Evolutionary conservation across 768 basidiomycete species (phyloP), one percentile per base, ranked within the genome.

Genomic region (Calocera viscosa): DNA sequence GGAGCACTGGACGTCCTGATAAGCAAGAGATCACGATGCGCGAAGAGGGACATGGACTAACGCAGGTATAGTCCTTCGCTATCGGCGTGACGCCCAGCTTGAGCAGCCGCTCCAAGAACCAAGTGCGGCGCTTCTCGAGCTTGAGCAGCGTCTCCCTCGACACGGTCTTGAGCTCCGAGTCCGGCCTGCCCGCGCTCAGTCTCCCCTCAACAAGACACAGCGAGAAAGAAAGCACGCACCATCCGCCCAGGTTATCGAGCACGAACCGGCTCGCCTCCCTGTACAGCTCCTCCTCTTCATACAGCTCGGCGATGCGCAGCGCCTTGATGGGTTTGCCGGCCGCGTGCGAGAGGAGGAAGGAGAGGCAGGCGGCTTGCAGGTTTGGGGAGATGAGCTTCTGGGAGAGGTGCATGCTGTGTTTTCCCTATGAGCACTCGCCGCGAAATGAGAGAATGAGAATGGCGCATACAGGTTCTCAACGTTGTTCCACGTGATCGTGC

Each of bases 1-100:
- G 1, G 82, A 74, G 68, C 91, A 91, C 92, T 94, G 17, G 19
- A 26, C 3, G 22, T 64, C n/a, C 35, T 32, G 33, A 63, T 67
- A 16, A 41, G 53, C 49, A 2, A 60, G 16, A 24, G 30, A 19
- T 7, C 22, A 26, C 16, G 30, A 5, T 26, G 11, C 10, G 5
- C 14, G 53, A 14, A 7, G 5, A 8, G 53, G 53, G 26, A 60
- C 8, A n/a, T 53, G 35, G 26, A 78, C 85, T 70, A 73, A 93
- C 91, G 73, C 94, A 96, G 84, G 90, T 88, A 72, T 96, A 96
- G 72, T 96, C 94, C 75, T 94, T 94, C n/a, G 90, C 84, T 26
- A 95, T 82, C 69, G 87, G 84, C 0, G 89, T 89, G 41, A 92
- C 79, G 1, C 92, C 91, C 11, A 97, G 84, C 74, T 96, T 96